A percentile compares a stretch with the other conserved stretches of the same genome.
Evolutionary conservation across 495 filamentous ascomycete species (phyloP).

Genomic region (Penicillium subrubescens): DNA sequence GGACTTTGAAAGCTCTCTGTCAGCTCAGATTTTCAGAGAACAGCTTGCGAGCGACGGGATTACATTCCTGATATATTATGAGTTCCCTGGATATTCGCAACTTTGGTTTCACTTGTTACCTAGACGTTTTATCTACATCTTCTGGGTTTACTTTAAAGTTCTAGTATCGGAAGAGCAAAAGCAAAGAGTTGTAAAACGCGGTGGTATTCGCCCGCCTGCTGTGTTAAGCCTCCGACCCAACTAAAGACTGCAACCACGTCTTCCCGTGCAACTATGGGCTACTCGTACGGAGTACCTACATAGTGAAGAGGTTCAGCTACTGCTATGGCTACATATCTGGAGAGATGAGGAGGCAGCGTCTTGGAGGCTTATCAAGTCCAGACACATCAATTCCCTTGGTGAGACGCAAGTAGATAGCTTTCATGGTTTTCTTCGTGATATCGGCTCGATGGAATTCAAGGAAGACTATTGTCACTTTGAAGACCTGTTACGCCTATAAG

Average conservation of each 20-base stretch:
- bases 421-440: neutral
- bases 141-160: neutral
- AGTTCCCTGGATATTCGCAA: neutral
- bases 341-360: conserved; percentile 1
- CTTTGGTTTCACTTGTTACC: neutral
- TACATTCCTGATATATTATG: neutral
- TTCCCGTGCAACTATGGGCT: neutral
- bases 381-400: neutral
- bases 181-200: neutral
- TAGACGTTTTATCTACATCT: neutral
- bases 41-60: neutral
- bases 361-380: neutral
- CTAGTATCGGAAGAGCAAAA: neutral
- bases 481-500: neutral
- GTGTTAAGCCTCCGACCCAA: neutral
- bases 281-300: neutral
- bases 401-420: neutral
- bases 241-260: neutral
- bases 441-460: neutral
- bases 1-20: neutral
- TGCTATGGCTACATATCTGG: neutral
- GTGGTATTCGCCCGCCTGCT: neutral
- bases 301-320: neutral
- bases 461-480: neutral
- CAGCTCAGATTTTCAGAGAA: neutral